These are phyloP conservation scores for Trifolium subterraneum DNA, from an alignment of 306 rosid species.

Conservation along the genomic window DNA sequence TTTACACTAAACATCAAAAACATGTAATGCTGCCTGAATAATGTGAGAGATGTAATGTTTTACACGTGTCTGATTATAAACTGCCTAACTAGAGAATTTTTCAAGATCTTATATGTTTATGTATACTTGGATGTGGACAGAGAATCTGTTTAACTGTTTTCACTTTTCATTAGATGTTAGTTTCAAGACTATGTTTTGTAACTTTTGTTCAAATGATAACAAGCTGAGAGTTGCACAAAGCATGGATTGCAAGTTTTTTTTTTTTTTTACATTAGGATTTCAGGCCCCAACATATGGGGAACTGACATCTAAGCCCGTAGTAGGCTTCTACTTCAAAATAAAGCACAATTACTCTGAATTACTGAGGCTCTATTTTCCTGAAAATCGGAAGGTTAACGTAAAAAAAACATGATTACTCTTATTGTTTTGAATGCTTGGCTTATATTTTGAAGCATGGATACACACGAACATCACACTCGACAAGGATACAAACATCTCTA, in stretches of 20 bases:
- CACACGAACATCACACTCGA: neutral
- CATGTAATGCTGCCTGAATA: slow-evolving; percentile 6
- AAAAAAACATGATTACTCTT: neutral
- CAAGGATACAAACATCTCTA: neutral
- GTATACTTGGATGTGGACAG: slow-evolving; percentile 26
- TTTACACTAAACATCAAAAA: slow-evolving; percentile 25
- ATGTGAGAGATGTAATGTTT: slow-evolving; percentile 18
- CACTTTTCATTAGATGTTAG: slow-evolving; percentile 31
- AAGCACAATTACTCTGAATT: neutral
- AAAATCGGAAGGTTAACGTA: too few species aligned
- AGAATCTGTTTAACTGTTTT: slow-evolving; percentile 34
- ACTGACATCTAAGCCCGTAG: neutral
- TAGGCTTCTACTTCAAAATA: neutral
- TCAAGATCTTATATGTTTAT: slow-evolving; percentile 24
- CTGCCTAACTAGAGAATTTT: neutral
- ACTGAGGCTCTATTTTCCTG: too few species aligned
- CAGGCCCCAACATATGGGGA: slow-evolving; percentile 1
- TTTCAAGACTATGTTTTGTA: too few species aligned
- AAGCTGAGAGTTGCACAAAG: slow-evolving; percentile 1
- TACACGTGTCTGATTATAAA: slow-evolving; percentile 1
- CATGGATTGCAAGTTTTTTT: slow-evolving; percentile 13
- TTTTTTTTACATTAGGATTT: neutral
- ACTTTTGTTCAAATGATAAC: slow-evolving; percentile 8
- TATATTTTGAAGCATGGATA: neutral
- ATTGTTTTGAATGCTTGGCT: neutral